These are phyloP conservation scores for Trichophyton benhamiae DNA, from an alignment of 2,329 filamentous ascomycete genomes.

Conservation along the genomic window DNA sequence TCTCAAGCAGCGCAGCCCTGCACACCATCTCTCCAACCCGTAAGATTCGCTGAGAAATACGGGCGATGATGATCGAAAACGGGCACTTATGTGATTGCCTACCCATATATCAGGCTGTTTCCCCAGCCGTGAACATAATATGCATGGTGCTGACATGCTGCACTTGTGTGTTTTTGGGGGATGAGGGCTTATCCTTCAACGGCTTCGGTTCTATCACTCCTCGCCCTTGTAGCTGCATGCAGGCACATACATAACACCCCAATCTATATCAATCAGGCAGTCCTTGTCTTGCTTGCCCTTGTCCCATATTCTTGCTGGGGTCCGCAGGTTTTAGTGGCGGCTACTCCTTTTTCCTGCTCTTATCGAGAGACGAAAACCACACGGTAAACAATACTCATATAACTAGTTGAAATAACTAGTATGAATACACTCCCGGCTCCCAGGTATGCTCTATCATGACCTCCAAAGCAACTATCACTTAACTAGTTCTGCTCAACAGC, in stretches of 20 bases:
- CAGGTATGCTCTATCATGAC: not conserved
- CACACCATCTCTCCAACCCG: not conserved
- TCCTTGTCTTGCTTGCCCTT: not conserved
- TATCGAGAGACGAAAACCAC: not conserved
- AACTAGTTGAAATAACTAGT: not conserved
- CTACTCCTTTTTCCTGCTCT: not conserved
- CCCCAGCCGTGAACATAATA: not conserved
- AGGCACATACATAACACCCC: not conserved
- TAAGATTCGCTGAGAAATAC: conserved; percentile 2
- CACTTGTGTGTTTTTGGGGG: not conserved
- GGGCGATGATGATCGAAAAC: not conserved
- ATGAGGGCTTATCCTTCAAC: not conserved
- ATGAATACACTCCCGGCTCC: not conserved
- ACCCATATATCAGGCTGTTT: not conserved
- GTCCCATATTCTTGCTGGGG: not conserved
- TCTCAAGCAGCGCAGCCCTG: not conserved
- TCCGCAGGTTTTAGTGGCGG: not conserved
- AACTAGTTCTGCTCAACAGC: not conserved
- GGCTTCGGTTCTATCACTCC: not conserved
- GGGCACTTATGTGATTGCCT: not conserved
- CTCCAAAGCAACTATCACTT: not conserved
- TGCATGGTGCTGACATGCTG: not conserved
- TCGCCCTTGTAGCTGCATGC: not conserved
- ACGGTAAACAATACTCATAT: not conserved
- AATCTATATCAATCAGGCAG: not conserved